These are phyloP conservation scores for Phialophora expanda DNA, from an alignment of 2,329 filamentous ascomycete genomes.

Conservation along the genomic window DNA sequence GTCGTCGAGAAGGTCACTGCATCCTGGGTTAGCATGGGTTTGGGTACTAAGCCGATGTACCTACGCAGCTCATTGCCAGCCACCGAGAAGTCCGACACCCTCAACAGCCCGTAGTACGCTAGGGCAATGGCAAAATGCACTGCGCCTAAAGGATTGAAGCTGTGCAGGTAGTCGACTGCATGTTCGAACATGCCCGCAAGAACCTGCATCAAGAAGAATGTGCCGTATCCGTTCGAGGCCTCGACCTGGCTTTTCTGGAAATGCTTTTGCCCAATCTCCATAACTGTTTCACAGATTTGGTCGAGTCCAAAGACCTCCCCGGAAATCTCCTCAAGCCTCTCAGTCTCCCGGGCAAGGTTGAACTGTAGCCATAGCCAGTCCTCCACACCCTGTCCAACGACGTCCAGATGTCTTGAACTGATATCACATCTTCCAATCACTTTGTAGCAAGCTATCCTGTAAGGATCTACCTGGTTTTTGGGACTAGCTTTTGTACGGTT, in stretches of 20 bases:
- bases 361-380: conserved; percentile 73
- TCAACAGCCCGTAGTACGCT: conserved; percentile 85
- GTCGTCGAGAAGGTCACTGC: conserved; percentile 61
- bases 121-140: conserved; percentile 93
- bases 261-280: conserved; percentile 87
- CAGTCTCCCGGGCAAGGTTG: conserved; percentile 65
- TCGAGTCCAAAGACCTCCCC: conserved; percentile 67
- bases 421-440: conserved; percentile 81
- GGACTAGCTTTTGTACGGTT: conserved; percentile 83
- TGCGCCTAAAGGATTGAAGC: conserved; percentile 88
- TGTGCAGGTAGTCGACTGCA: conserved; percentile 87
- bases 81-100: conserved; percentile 79
- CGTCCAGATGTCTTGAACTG: conserved; percentile 61
- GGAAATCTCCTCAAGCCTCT: conserved; percentile 65
- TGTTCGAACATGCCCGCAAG: conserved; percentile 93
- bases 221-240: conserved; percentile 78
- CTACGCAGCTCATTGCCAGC: conserved; percentile 71
- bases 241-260: conserved; percentile 83
- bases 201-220: conserved; percentile 91
- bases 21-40: conserved; percentile 29
- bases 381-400: conserved; percentile 64
- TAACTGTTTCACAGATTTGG: conserved; percentile 77
- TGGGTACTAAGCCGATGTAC: conserved; percentile 39
- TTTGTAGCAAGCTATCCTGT: conserved; percentile 97
- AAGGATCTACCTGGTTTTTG: conserved; percentile 88